Evolutionary conservation across 2,329 filamentous ascomycete genomes (phyloP).

Genomic region (Pseudogymnoascus sp.): DNA sequence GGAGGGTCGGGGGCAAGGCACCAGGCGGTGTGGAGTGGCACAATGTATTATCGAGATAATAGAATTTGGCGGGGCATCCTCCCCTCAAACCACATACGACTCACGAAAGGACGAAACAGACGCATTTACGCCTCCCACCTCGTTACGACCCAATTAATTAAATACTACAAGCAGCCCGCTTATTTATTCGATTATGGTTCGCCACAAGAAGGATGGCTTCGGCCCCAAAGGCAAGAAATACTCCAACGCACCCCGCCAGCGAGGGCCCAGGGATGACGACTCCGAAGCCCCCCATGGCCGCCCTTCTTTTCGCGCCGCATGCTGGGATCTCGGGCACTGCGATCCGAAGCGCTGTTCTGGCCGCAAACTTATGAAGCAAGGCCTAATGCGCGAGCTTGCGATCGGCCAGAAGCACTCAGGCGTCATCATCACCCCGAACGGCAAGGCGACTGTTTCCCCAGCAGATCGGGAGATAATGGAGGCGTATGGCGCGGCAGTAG

Average conservation of each 20-base stretch:
- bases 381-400: constrained; percentile 86
- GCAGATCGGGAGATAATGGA: constrained; percentile 76
- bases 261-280: constrained; percentile 40
- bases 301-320: constrained; percentile 77
- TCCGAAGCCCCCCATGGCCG: constrained; percentile 31
- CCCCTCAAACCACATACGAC: background rate
- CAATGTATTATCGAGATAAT: background rate
- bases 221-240: constrained; percentile 60
- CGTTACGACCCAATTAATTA: background rate
- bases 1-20: background rate
- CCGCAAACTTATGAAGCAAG: constrained; percentile 85
- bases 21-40: background rate
- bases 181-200: constrained; percentile 58
- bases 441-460: constrained; percentile 73
- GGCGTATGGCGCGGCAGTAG: constrained; percentile 85
- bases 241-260: constrained; percentile 47
- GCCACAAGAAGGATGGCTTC: constrained; percentile 87
- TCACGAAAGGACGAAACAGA: background rate
- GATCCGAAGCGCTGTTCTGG: constrained; percentile 95
- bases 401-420: constrained; percentile 87
- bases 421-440: constrained; percentile 92
- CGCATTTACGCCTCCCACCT: background rate
- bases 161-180: background rate
- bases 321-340: constrained; percentile 97
- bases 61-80: constrained; percentile 7